Base-by-base conservation (phyloP, 2,329 filamentous ascomycete species). In the Fusarium sp. region DNA sequence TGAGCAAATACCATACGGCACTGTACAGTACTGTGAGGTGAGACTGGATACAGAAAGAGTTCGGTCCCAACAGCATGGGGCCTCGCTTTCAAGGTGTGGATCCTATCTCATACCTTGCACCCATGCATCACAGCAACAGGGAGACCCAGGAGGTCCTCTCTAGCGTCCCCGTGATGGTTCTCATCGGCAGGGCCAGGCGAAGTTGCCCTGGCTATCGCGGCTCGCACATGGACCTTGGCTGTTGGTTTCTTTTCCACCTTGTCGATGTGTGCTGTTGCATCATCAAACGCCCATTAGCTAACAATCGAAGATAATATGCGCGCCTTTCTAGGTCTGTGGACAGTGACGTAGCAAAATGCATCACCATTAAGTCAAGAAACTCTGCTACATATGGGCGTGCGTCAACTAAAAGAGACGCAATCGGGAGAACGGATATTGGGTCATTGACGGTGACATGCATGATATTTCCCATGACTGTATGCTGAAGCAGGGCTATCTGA, bases 131-230 rank as follows among this genome's bases (percentile, higher is more conserved):
- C 64, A 76, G 61, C 44, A 61, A 67, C 52, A 73, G 57, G 67
- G 62, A 68, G 59, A 50, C 66, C 45, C 42, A 66, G 50, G 59
- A 58, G 59, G 41, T 36, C 24, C 52, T 45, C 44, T 63, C 61
- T 72, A 70, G 68, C 61, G 68, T 54, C 73, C 70, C 73, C 61
- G 63, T 66, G 67, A 72, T 77, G 56, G 76, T 77, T 77, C 72
- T 58, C 69, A 73, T 72, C 63, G 56, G 64, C 66, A 65, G 66
- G 65, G 50, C 68, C 70, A 66, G 64, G 47, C 60, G 51, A 69
- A 44, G 62, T 42, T 60, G 56, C 32, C 28, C 65, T 75, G 76
- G 76, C 69, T 78, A 78, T 76, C 75, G 77, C 76, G 76, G 77
- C 76, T 78, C 74, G 62, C 63, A 66, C 75, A 73, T 65, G 64